Evolutionary conservation across 345 rosid species (phyloP).

Genomic region (Nephelium lappaceum): DNA sequence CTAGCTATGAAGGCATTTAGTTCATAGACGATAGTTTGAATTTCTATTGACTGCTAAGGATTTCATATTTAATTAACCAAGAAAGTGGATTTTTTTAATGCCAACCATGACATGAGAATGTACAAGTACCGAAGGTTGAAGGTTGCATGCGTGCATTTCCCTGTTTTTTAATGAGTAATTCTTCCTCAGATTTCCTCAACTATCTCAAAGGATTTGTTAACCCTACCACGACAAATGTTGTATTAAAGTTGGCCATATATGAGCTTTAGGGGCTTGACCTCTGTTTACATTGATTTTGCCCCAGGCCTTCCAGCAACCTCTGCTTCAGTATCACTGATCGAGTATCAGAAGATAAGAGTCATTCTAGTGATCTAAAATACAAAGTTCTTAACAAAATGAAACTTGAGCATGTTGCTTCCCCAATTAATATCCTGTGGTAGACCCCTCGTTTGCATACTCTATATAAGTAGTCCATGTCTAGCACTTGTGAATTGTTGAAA

Average conservation of each 20-base stretch:
- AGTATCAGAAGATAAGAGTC: neutral
- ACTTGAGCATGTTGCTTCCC: neutral
- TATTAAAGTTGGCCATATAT: too few relatives aligned
- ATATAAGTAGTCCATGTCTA: neutral
- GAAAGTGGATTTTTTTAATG: neutral
- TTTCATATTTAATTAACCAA: neutral
- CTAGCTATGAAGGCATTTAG: constrained; percentile 1
- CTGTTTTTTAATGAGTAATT: too few relatives aligned
- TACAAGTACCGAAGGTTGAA: neutral
- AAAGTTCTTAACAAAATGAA: neutral
- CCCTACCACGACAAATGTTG: too few relatives aligned
- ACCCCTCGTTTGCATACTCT: neutral
- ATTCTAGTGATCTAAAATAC: neutral
- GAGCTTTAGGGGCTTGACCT: neutral
- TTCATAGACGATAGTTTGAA: neutral
- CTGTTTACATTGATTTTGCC: neutral
- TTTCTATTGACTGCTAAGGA: neutral
- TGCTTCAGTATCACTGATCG: neutral
- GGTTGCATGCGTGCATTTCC: neutral
- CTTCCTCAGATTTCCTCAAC: neutral
- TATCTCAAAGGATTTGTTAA: neutral
- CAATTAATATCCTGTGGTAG: neutral
- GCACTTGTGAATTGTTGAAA: neutral
- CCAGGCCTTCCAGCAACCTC: neutral
- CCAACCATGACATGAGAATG: neutral